These are phyloP conservation scores for Penicillium sp. DNA, from an alignment of 2,329 filamentous ascomycete species.

Conservation along the genomic window DNA sequence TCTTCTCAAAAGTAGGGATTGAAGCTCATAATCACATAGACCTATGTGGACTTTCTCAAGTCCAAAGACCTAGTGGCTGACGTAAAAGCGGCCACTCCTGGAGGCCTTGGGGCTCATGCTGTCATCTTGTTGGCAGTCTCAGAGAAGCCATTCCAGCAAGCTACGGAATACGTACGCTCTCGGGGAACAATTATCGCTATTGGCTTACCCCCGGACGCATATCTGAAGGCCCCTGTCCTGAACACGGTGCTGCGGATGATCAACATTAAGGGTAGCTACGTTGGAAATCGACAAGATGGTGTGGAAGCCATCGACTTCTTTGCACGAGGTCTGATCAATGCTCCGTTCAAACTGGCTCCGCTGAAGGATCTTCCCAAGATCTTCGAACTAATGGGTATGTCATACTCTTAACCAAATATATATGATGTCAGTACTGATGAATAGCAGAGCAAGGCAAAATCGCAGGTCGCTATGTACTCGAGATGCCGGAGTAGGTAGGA, in stretches of 20 bases:
- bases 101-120: slow-evolving; percentile 72
- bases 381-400: slow-evolving; percentile 67
- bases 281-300: slow-evolving; percentile 84
- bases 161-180: slow-evolving; percentile 78
- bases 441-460: slow-evolving; percentile 23
- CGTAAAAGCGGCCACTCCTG: slow-evolving; percentile 76
- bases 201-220: slow-evolving; percentile 75
- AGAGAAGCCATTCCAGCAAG: slow-evolving; percentile 93
- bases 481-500: slow-evolving; percentile 16
- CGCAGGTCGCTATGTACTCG: slow-evolving; percentile 23
- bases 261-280: slow-evolving; percentile 84
- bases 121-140: slow-evolving; percentile 80
- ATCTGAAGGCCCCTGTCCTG: slow-evolving; percentile 77
- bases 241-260: slow-evolving; percentile 86
- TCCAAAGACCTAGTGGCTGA: slow-evolving; percentile 77
- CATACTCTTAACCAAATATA: neutral
- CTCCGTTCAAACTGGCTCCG: slow-evolving; percentile 79
- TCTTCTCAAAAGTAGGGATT: neutral
- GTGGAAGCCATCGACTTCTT: slow-evolving; percentile 89
- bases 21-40: slow-evolving; percentile 26
- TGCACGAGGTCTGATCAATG: slow-evolving; percentile 75
- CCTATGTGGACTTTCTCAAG: slow-evolving; percentile 75
- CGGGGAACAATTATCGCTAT: slow-evolving; percentile 82
- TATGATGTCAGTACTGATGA: slow-evolving; percentile 5
- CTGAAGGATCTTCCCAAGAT: slow-evolving; percentile 76